Base-by-base conservation (phyloP, 208 protist species). In the Endotrypanum monterogeii region DNA sequence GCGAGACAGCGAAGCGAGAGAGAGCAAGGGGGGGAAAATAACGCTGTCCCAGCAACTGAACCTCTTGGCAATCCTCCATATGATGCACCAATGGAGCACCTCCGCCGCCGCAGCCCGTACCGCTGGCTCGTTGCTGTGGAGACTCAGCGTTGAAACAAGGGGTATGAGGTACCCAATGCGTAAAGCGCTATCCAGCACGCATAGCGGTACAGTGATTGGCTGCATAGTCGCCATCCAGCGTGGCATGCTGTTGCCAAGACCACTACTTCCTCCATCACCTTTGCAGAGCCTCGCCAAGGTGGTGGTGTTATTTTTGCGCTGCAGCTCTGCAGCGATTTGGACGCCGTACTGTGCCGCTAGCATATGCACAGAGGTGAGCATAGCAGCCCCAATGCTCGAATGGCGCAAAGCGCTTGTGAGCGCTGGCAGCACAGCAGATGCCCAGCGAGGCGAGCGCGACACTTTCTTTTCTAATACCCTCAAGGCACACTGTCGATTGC, bases 81-180 rank as follows among this genome's bases (percentile, higher is more conserved):
- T 44, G 2, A 95, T 73, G 4, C 92, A 74, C n/a, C 87, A 86
- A 75, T 98, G 91, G 23, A 98, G 83, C 7, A 98, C 84, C 75
- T 99, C 94, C 69, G 87, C 89, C 12, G 95, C 92, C 0, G 93
- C 89, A 3, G 93, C 79, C 35, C 96, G 94, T 14, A 90, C 86
- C 44, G 84, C 77, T 28, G 78, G 81, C 63, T 88, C 78, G n/a
- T 73, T 82, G 1, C 89, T 74, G 20, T 81, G 72, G 62, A 87
- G 79, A 55, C 91, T 88, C 5, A 99, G 76, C 28, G 87, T 62
- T 0, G 89, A 76, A 11, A 97, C 67, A 14, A 81, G 71, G 32
- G 88, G 89, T 8, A 98, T 73, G 1, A 98, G 69, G 9, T 67
- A 25, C 66, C 89, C 90, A 18, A 98, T 51, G 41, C 80, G 80